Percentiles rank a stretch among this genome's conserved stretches.
Conservation (phyloP, 495 filamentous ascomycete genomes). For the Aspergillus bridgeri region DNA sequence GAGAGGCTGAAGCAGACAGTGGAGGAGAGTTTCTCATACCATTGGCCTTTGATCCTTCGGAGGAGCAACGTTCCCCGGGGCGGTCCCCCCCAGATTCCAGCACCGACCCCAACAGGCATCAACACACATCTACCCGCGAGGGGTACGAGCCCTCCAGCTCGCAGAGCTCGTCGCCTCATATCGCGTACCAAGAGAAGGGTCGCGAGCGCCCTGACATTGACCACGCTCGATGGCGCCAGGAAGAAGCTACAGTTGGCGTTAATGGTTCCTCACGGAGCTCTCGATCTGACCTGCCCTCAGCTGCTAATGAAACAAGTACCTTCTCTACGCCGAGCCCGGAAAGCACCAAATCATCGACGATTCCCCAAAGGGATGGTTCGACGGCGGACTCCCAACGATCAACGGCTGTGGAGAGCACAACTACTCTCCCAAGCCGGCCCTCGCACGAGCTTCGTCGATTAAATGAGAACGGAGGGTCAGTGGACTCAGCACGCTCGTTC, state of each 20-base stretch:
- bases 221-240: slow-evolving; percentile 40
- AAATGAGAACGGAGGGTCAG: slow-evolving; percentile 35
- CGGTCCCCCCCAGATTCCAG: slow-evolving; percentile 16
- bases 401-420: slow-evolving; percentile 23
- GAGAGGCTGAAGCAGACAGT: slow-evolving; percentile 56
- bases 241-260: slow-evolving; percentile 27
- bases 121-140: slow-evolving; percentile 23
- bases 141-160: slow-evolving; percentile 13
- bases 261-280: slow-evolving; percentile 63
- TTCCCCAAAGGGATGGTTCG: slow-evolving; percentile 26
- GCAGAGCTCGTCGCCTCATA: slow-evolving; percentile 67
- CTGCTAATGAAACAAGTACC: slow-evolving; percentile 29
- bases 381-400: slow-evolving; percentile 16
- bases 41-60: slow-evolving; percentile 81
- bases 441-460: slow-evolving; percentile 38
- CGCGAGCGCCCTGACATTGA: slow-evolving; percentile 52
- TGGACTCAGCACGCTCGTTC: slow-evolving; percentile 36
- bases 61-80: slow-evolving; percentile 53
- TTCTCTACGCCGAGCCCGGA: slow-evolving; percentile 37
- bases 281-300: slow-evolving; percentile 47
- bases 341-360: slow-evolving; percentile 25
- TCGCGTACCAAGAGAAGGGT: slow-evolving; percentile 85
- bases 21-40: slow-evolving; percentile 87
- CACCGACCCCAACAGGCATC: slow-evolving; percentile 30
- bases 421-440: slow-evolving; percentile 31